Evolutionary conservation across 2,329 filamentous ascomycete genomes (phyloP).

Genomic region (Raffaelea arxii): DNA sequence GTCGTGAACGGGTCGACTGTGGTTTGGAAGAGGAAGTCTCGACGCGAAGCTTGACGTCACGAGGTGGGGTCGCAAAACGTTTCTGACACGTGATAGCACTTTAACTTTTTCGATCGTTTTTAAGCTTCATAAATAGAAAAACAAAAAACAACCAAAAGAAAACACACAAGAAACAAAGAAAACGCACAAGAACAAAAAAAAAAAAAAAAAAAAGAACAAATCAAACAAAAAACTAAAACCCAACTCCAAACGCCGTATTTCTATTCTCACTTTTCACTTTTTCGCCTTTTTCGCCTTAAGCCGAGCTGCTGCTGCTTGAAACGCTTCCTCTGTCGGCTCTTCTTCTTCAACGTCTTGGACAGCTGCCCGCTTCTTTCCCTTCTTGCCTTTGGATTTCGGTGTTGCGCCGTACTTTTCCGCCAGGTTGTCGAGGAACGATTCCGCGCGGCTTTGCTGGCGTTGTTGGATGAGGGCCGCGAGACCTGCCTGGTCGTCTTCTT

Average conservation of each 20-base stretch:
- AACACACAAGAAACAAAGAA: too few species aligned
- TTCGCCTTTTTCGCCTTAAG: slow-evolving; percentile 25
- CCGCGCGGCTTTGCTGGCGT: slow-evolving; percentile 54
- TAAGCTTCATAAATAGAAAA: too few species aligned
- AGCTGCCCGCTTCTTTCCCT: slow-evolving; percentile 24
- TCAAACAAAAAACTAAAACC: too few species aligned
- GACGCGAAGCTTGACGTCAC: too few species aligned
- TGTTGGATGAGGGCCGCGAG: slow-evolving; percentile 56
- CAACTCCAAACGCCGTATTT: slow-evolving; percentile 12
- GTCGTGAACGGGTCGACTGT: too few species aligned
- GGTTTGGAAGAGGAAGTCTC: too few species aligned
- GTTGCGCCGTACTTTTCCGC: slow-evolving; percentile 63
- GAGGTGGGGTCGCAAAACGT: too few species aligned
- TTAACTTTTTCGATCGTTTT: too few species aligned
- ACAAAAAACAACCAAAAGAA: too few species aligned
- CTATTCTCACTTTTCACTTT: background rate
- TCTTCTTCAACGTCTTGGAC: slow-evolving; percentile 49
- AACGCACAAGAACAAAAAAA: too few species aligned
- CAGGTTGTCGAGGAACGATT: slow-evolving; percentile 59
- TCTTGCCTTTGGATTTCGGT: slow-evolving; percentile 36
- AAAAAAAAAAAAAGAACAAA: too few species aligned
- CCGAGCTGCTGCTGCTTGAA: slow-evolving; percentile 45
- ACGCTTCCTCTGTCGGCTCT: slow-evolving; percentile 51
- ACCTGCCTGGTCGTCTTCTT: slow-evolving; percentile 11
- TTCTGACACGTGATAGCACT: too few species aligned